Conservation (phyloP, 805 yeast genomes). For the Yarrowia sp. region DNA sequence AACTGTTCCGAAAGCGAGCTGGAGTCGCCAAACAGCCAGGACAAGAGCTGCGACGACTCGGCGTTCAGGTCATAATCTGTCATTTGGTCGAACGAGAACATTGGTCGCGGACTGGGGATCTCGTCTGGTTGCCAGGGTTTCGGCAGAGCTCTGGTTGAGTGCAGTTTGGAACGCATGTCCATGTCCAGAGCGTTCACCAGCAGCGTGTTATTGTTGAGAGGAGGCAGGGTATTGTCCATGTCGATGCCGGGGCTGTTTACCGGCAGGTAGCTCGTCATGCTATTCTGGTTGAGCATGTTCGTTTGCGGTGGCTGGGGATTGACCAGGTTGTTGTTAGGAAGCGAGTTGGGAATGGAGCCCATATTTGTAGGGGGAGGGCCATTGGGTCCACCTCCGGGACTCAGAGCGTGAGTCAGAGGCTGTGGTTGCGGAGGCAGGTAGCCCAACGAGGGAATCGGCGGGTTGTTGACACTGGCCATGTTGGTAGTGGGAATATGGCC, state of each 20-base stretch:
- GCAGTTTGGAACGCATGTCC: conserved; percentile 31
- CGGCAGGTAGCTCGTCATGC: not conserved
- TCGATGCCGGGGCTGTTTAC: conserved; percentile 11
- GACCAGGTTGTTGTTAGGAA: not conserved
- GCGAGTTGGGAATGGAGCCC: too few relatives aligned
- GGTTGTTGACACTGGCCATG: conserved; percentile 27
- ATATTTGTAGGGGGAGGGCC: not conserved
- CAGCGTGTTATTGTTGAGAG: conserved; percentile 27
- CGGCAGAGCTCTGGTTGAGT: conserved; percentile 2
- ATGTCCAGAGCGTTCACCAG: conserved; percentile 30
- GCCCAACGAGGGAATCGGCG: conserved; percentile 11
- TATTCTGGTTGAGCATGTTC: not conserved
- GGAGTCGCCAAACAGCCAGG: conserved; percentile 52
- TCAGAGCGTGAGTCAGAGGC: not conserved
- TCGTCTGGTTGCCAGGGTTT: conserved; percentile 35
- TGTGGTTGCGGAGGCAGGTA: conserved; percentile 1
- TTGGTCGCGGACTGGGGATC: conserved; percentile 17
- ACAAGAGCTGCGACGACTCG: conserved; percentile 46
- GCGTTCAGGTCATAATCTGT: conserved; percentile 19
- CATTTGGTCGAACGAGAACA: conserved; percentile 13
- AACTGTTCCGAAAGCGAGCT: conserved; percentile 46
- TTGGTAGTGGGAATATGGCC: conserved; percentile 32
- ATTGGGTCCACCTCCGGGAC: not conserved
- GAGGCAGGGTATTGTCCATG: conserved; percentile 27
- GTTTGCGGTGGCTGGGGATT: too few relatives aligned